phyloP scores from a whole-genome alignment of 371 early-diverging fungal species.

The Chytridiales sp. region DNA sequence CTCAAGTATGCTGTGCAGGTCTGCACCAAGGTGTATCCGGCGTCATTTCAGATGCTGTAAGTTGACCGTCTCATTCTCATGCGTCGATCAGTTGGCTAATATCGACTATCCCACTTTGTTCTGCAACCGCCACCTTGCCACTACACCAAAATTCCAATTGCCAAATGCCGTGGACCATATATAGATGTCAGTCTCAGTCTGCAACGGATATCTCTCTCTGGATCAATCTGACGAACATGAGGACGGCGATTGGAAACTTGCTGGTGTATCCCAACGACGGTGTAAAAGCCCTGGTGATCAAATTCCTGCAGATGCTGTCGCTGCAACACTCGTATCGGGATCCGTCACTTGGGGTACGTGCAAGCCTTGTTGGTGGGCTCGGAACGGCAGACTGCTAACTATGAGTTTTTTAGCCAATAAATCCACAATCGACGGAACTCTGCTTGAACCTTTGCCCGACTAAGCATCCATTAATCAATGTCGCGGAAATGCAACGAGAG shows the following conservation, averaged over 20 bases:
- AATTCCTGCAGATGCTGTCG: conserved; percentile 31
- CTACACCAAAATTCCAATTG: conserved; percentile 19
- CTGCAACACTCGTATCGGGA: conserved; percentile 26
- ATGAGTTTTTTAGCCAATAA: conserved; percentile 1
- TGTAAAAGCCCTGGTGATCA: conserved; percentile 25
- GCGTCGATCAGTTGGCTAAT: too few species aligned
- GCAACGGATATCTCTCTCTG: conserved; percentile 24
- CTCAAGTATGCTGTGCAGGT: too few species aligned
- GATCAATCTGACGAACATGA: conserved; percentile 24
- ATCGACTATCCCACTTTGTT: too few species aligned
- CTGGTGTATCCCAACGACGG: conserved; percentile 27
- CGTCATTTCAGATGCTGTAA: too few species aligned
- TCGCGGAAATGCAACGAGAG: conserved; percentile 12
- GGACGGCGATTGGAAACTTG: conserved; percentile 15
- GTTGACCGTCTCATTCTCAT: too few species aligned
- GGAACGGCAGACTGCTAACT: not conserved
- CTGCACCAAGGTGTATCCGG: too few species aligned
- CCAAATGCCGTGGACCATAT: too few species aligned
- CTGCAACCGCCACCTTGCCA: not conserved
- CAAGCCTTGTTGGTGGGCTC: not conserved
- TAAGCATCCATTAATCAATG: conserved; percentile 32
- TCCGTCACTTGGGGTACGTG: not conserved
- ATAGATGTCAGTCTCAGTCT: too few species aligned
- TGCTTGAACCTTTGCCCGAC: conserved; percentile 22
- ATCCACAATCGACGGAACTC: not conserved